Evolutionary conservation across 1,284 basidiomycete species (phyloP), one percentile per base, ranked within the genome.

Genomic region (Apiotrichum gamsii): DNA sequence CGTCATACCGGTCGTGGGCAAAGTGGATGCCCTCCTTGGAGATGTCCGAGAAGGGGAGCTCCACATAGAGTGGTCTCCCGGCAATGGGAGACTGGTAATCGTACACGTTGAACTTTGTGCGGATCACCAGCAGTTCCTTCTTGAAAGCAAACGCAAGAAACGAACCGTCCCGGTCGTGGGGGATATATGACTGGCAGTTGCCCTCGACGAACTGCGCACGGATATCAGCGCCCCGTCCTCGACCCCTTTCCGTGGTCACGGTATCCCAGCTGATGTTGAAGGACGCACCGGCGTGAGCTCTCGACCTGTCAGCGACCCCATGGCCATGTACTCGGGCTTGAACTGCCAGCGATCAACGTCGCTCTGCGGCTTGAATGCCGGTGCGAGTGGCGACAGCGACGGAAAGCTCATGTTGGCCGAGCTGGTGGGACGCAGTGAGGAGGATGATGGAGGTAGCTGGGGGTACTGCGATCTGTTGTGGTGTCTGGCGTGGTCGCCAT

Each of bases 31-130:
- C 68, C 14, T 63, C 57, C 3, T 52, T 47, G 0, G 62, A 55
- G 38, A 70, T 64, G 41, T 70, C 65, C 30, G 61, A 59, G 37
- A 67, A 68, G 6, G 64, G 57, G 8, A 70, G 51, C 45, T 67
- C 62, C 3, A 64, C 64, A 29, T 65, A 52, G 2, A 72, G 41
- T 1, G 68, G 70, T 10, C 51, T 45, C 8, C 70, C 54, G 2
- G 60, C 61, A 0, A 54, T 50, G 1, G 65, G 65, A 3, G 65
- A 49, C 9, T 45, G 11, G 5, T 34, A 19, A 13, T 15, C 6
- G 16, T 39, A 10, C 5, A 36, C 4, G 4, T 34, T 24, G 8
- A 34, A 63, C 42, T 25, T 43, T 3, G 59, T 49, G 35, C 51
- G 52, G 39, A 67, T 59, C 25, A 59, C 54, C 13, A 70, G 49